phyloP scores from a whole-genome alignment of 1,284 basidiomycete genomes.

The Chalciporus piperatoides region DNA sequence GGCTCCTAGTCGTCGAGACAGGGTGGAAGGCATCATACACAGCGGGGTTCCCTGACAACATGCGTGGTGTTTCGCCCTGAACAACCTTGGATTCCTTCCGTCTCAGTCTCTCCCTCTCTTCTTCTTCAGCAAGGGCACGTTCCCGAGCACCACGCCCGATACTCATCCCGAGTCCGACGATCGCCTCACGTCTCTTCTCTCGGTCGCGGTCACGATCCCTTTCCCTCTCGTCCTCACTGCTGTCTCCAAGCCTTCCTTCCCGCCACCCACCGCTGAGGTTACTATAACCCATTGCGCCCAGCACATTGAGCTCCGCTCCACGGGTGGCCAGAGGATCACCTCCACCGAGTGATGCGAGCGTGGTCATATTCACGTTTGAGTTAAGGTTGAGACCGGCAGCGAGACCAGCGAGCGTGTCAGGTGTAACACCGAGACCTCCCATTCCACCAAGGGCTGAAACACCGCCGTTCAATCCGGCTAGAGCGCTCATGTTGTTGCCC shows the following conservation, averaged over 20 bases:
- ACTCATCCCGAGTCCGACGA: slow-evolving; percentile 38
- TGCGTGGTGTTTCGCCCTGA: slow-evolving; percentile 33
- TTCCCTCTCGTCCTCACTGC: slow-evolving; percentile 35
- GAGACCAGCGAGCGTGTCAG: slow-evolving; percentile 30
- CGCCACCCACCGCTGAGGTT: slow-evolving; percentile 36
- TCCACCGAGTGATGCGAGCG: slow-evolving; percentile 23
- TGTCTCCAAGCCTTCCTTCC: slow-evolving; percentile 33
- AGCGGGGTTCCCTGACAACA: slow-evolving; percentile 43
- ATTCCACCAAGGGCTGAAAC: slow-evolving; percentile 23
- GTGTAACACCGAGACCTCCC: slow-evolving; percentile 34
- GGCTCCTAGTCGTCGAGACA: slow-evolving; percentile 40
- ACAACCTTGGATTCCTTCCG: slow-evolving; percentile 44
- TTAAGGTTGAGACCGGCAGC: slow-evolving; percentile 33
- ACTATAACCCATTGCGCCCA: slow-evolving; percentile 48
- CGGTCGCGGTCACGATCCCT: slow-evolving; percentile 35
- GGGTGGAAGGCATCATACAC: slow-evolving; percentile 77
- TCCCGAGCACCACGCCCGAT: slow-evolving; percentile 54
- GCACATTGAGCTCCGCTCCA: slow-evolving; percentile 47
- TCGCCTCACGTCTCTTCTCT: slow-evolving; percentile 40
- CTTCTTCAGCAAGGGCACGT: slow-evolving; percentile 59
- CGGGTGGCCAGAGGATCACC: slow-evolving; percentile 36
- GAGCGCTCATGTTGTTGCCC: slow-evolving; percentile 23
- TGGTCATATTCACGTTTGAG: slow-evolving; percentile 24
- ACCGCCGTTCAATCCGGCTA: slow-evolving; percentile 30
- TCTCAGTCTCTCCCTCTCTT: slow-evolving; percentile 52